phyloP scores from a whole-genome alignment of 2,329 filamentous ascomycete genomes.

The Claviceps cyperi region DNA sequence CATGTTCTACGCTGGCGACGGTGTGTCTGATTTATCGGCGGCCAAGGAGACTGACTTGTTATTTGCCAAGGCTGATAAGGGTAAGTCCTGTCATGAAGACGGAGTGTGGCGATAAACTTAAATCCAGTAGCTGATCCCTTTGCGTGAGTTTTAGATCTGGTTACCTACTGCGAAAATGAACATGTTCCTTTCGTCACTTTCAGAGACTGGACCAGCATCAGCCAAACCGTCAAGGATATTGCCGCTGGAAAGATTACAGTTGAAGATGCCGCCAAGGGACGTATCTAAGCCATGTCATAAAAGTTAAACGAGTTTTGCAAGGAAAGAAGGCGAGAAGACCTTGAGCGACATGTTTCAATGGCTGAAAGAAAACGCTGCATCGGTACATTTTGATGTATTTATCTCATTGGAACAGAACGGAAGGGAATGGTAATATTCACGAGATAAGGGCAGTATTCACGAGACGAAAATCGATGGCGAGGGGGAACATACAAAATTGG shows the following conservation, averaged over 20 bases:
- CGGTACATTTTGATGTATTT: too few relatives aligned
- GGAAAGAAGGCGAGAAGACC: too few relatives aligned
- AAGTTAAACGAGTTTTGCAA: background rate
- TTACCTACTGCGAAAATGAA: constrained; percentile 73
- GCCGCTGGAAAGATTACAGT: constrained; percentile 56
- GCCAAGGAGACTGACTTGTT: constrained; percentile 85
- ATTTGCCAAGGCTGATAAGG: constrained; percentile 83
- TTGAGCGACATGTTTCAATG: too few relatives aligned
- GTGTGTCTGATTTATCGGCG: constrained; percentile 82
- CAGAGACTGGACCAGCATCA: constrained; percentile 68
- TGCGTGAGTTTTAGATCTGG: constrained; percentile 46
- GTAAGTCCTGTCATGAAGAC: constrained; percentile 25
- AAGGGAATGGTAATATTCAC: too few relatives aligned
- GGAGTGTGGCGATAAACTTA: too few relatives aligned
- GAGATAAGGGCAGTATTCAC: background rate
- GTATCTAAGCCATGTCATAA: constrained; percentile 13
- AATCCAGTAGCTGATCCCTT: background rate
- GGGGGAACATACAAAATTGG: background rate
- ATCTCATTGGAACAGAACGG: too few relatives aligned
- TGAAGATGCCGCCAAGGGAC: constrained; percentile 49
- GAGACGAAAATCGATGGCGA: background rate
- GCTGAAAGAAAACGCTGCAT: background rate
- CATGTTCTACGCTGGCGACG: constrained; percentile 91
- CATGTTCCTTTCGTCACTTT: constrained; percentile 81
- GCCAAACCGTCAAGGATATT: constrained; percentile 62